phyloP scores from a whole-genome alignment of 116 monocot genomes.

The Iris pallida region DNA sequence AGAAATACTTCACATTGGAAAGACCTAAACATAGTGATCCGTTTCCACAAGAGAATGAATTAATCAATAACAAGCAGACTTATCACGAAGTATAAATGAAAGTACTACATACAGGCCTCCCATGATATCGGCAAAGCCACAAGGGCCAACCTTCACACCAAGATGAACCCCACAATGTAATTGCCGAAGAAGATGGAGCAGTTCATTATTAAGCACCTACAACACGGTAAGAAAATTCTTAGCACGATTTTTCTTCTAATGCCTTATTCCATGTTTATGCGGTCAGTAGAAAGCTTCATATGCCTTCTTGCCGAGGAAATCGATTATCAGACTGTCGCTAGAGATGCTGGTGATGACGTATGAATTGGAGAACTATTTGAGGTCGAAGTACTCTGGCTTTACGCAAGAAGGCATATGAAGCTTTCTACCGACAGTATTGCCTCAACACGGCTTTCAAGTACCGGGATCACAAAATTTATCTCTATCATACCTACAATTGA shows the following conservation, averaged over 20 bases:
- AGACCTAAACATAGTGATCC: conserved; percentile 56
- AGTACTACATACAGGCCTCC: conserved; percentile 50
- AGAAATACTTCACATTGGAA: conserved; percentile 67
- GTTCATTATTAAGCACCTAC: conserved; percentile 25
- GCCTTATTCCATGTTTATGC: too few relatives aligned
- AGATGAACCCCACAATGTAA: not conserved
- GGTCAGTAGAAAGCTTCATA: too few relatives aligned
- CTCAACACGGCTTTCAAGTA: conserved; percentile 64
- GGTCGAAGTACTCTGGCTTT: conserved; percentile 73
- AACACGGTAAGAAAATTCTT: conserved; percentile 13
- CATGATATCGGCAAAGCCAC: conserved; percentile 20
- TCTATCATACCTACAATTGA: too few relatives aligned
- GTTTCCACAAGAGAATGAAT: not conserved
- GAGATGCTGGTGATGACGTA: conserved; percentile 81
- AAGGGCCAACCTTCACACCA: not conserved
- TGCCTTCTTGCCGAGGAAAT: conserved; percentile 71
- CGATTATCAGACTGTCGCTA: conserved; percentile 76
- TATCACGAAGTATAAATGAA: conserved; percentile 45
- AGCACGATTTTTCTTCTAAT: too few relatives aligned
- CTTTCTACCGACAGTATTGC: too few relatives aligned
- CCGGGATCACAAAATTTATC: too few relatives aligned
- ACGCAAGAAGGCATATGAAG: too few relatives aligned
- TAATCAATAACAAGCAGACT: conserved; percentile 30
- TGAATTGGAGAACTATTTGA: conserved; percentile 39
- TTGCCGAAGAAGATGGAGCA: not conserved